Base-by-base conservation (phyloP, 2,329 filamentous ascomycete species). In the Aspergillus pseudotamarii region DNA sequence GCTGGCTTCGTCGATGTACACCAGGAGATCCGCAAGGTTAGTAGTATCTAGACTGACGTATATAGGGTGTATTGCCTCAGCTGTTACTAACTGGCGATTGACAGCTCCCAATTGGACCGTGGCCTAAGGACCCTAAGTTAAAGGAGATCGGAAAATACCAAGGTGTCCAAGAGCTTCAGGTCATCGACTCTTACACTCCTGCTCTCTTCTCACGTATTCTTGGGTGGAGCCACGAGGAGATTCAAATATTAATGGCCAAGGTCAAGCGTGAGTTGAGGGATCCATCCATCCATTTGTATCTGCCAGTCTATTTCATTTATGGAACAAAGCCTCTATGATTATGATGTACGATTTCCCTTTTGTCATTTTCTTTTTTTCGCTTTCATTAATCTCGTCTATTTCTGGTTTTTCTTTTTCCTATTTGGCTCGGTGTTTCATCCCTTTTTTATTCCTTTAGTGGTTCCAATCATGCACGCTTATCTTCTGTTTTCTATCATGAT, bases 91-190 rank as follows among this genome's bases (percentile, higher is more conserved):
- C 28, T 10, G 28, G n/a, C 9, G 10, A 51, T 6, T n/a, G 9
- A 6, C 26, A 55, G 51, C n/a, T 55, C 6, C 51, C 51, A 23
- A 55, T 55, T 34, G 51, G 51, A 21, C 51, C n/a, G 14, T 55
- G 51, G 51, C 51, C 51, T 6, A 55, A 55, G 32, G 51, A 55
- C 8, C 51, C 32, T 10, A 36, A 16, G 21, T 26, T 55, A 14
- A 55, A 55, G 34, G 51, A 55, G 51, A 38, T 55, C 8, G 51
- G 51, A 38, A 55, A 38, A 26, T 55, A 55, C n/a, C 51, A 55
- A 38, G 51, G n/a, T 11, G 34, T 55, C n/a, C 51, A 55, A 12
- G 51, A 55, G 21, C 34, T 55, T n/a, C 51, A 55, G 4, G 51
- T 55, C 32, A 55, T 55, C 28, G 51, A 55, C 32, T 55, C 51